A percentile compares a stretch with the other conserved stretches of the same genome.
Evolutionary conservation across 371 early-diverging fungal genomes (phyloP).

Genomic region (Funneliformis caledonium): DNA sequence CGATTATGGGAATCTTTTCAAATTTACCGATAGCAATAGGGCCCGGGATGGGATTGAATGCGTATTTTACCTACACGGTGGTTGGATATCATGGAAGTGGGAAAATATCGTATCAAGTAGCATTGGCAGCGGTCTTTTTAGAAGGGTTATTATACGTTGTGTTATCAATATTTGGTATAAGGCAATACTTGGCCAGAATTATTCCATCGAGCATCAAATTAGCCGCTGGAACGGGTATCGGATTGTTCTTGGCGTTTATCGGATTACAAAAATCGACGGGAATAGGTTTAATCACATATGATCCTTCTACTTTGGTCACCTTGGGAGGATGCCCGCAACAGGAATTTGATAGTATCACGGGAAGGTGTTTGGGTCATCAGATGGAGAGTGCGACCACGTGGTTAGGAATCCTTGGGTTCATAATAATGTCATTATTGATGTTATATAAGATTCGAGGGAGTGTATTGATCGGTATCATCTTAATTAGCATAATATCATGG

Average conservation of each 20-base stretch:
- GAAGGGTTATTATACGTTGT: constrained; percentile 78
- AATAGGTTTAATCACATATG: constrained; percentile 70
- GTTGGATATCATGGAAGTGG: constrained; percentile 79
- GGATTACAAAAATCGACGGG: constrained; percentile 79
- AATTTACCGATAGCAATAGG: constrained; percentile 81
- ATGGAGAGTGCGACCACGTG: constrained; percentile 74
- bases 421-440: constrained; percentile 67
- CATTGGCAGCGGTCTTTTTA: constrained; percentile 78
- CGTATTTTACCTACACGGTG: constrained; percentile 81
- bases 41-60: constrained; percentile 84
- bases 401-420: constrained; percentile 75
- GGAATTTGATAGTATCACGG: constrained; percentile 55
- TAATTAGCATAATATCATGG: constrained; percentile 74
- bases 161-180: constrained; percentile 73
- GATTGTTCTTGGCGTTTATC: constrained; percentile 75
- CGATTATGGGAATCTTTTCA: constrained; percentile 72
- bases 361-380: constrained; percentile 57
- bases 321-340: constrained; percentile 69
- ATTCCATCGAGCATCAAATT: constrained; percentile 76
- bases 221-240: constrained; percentile 79
- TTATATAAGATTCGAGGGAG: constrained; percentile 75
- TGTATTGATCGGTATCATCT: constrained; percentile 71
- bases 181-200: constrained; percentile 76
- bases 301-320: constrained; percentile 67
- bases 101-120: constrained; percentile 69